Percentiles rank a stretch among this genome's conserved stretches.
Evolutionary conservation across 148 eudicot genomes (phyloP).

Genomic region (Selenicereus undatus): DNA sequence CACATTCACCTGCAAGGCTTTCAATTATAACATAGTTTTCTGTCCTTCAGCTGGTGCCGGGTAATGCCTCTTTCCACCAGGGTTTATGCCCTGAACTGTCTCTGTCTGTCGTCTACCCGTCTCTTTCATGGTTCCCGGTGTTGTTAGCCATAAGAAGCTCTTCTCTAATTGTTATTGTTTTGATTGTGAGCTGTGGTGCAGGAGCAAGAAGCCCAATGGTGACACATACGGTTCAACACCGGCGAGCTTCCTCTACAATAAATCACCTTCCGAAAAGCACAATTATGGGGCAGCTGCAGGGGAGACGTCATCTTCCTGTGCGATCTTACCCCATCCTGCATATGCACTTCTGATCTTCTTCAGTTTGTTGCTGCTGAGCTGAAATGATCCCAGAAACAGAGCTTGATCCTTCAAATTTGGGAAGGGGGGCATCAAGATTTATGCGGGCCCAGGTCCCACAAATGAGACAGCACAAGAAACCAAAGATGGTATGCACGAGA

Average conservation of each 20-base stretch:
- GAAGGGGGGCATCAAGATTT: not conserved
- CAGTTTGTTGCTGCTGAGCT: conserved; percentile 22
- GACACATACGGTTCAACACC: conserved; percentile 14
- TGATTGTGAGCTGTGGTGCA: conserved; percentile 23
- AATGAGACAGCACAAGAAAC: conserved; percentile 7
- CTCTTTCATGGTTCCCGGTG: too few relatives aligned
- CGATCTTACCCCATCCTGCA: conserved; percentile 25
- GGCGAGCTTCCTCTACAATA: not conserved
- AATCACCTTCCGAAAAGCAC: conserved; percentile 23
- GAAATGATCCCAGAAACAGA: conserved; percentile 2
- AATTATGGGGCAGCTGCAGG: conserved; percentile 23
- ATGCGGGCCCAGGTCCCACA: not conserved
- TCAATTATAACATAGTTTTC: conserved; percentile 57
- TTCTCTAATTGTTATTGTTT: conserved; percentile 16
- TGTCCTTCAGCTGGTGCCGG: conserved; percentile 43
- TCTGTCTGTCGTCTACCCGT: not conserved
- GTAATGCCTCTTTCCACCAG: conserved; percentile 24
- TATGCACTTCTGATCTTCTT: conserved; percentile 21
- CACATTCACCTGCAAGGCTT: conserved; percentile 91
- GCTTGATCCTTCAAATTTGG: not conserved
- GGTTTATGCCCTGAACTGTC: not conserved
- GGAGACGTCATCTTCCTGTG: conserved; percentile 32
- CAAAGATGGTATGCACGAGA: not conserved
- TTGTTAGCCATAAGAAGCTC: not conserved
- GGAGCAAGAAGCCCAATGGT: conserved; percentile 33